Evolutionary conservation across 2,329 filamentous ascomycete species (phyloP).

Genomic region (Pseudocercospora pini-densiflorae): DNA sequence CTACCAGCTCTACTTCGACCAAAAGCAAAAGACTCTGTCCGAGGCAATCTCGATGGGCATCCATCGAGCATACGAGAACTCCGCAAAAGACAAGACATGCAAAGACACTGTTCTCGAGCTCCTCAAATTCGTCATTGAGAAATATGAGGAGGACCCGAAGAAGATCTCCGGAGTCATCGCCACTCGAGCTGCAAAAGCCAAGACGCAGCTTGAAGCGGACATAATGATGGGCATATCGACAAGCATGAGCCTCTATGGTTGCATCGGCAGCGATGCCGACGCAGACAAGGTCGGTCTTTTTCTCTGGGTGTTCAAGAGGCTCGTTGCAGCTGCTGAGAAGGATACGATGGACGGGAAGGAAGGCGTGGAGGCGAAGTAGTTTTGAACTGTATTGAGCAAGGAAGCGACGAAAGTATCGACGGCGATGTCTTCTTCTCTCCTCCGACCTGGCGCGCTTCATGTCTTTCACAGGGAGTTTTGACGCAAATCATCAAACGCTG

Average conservation of each 20-base stretch:
- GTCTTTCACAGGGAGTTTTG: no score
- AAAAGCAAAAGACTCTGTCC: not conserved
- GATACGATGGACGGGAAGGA: conserved; percentile 3
- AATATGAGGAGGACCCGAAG: not conserved
- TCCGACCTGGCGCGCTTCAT: no score
- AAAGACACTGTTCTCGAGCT: not conserved
- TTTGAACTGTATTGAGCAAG: no score
- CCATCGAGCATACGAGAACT: not conserved
- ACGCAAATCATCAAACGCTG: no score
- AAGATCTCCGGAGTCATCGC: not conserved
- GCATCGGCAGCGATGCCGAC: not conserved
- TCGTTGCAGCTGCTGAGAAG: not conserved
- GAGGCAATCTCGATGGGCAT: not conserved
- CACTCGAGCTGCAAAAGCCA: not conserved
- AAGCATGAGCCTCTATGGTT: not conserved
- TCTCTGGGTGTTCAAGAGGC: not conserved
- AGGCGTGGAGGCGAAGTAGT: not conserved
- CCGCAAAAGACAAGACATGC: not conserved
- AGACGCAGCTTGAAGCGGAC: not conserved
- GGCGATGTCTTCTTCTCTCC: no score
- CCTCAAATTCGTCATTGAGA: not conserved
- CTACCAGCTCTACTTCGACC: conserved; percentile 2
- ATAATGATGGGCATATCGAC: not conserved
- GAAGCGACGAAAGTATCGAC: no score
- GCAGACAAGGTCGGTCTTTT: conserved; percentile 3